Evolutionary conservation across 805 yeast species (phyloP).

Genomic region (Kodamaea nitidulidarum): DNA sequence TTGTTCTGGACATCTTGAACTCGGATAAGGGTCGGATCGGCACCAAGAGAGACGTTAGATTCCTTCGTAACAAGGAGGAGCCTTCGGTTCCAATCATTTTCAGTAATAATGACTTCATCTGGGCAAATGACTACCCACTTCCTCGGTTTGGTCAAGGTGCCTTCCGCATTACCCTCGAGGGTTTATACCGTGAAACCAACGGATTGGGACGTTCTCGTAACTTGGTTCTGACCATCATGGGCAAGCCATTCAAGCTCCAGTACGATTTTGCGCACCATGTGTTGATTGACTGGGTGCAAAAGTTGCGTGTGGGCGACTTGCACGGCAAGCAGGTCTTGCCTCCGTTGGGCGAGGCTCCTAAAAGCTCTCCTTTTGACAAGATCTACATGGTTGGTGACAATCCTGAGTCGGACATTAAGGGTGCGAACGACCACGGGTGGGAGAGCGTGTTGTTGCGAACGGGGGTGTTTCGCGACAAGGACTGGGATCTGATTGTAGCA

Average conservation of each 20-base stretch:
- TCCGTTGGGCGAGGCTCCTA: constrained; percentile 37
- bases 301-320: constrained; percentile 19
- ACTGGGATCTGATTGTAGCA: constrained; percentile 36
- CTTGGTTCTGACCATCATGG: constrained; percentile 58
- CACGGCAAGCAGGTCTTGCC: constrained; percentile 36
- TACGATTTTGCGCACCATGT: constrained; percentile 81
- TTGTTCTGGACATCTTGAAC: constrained; percentile 65
- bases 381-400: constrained; percentile 97
- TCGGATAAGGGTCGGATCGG: constrained; percentile 63
- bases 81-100: constrained; percentile 61
- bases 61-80: neutral
- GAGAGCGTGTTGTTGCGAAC: constrained; percentile 77
- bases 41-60: constrained; percentile 40
- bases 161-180: constrained; percentile 59
- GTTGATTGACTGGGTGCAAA: constrained; percentile 51
- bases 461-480: constrained; percentile 76
- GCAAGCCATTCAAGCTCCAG: constrained; percentile 77
- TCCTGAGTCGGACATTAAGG: constrained; percentile 87
- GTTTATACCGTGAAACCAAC: constrained; percentile 53
- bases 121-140: constrained; percentile 78
- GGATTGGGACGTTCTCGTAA: constrained; percentile 29
- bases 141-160: constrained; percentile 94
- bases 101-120: constrained; percentile 77
- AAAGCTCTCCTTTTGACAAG: constrained; percentile 38
- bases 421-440: constrained; percentile 90